Conservation (phyloP, 2,329 filamentous ascomycete species). For the Grosmannia penicillata region DNA sequence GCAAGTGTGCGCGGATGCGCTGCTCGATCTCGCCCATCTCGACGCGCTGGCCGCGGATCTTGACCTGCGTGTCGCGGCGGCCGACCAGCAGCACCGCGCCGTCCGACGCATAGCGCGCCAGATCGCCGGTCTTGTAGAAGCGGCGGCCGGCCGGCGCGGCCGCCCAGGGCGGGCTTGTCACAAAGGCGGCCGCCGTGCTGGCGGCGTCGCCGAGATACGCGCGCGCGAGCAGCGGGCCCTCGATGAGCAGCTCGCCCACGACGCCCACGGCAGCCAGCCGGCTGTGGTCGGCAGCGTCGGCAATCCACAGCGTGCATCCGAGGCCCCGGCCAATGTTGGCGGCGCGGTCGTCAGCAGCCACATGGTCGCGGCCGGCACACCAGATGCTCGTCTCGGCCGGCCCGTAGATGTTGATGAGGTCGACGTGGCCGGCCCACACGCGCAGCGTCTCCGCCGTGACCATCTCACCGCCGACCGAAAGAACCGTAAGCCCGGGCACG, state of each 20-base stretch:
- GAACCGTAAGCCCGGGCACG: slow-evolving; percentile 23
- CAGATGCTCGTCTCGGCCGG: slow-evolving; percentile 28
- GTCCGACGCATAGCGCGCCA: slow-evolving; percentile 31
- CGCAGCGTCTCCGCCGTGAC: slow-evolving; percentile 32
- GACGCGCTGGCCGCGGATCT: slow-evolving; percentile 23
- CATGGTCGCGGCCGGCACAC: slow-evolving; percentile 33
- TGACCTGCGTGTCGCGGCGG: slow-evolving; percentile 25
- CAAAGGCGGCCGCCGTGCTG: slow-evolving; percentile 7
- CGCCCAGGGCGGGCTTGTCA: not conserved
- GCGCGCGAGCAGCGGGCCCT: slow-evolving; percentile 35
- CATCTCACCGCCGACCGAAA: no score
- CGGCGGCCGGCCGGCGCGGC: not conserved
- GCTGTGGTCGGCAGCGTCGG: slow-evolving; percentile 33
- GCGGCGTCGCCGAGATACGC: slow-evolving; percentile 19
- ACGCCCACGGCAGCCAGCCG: slow-evolving; percentile 37
- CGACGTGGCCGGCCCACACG: slow-evolving; percentile 30
- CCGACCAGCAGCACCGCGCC: slow-evolving; percentile 34
- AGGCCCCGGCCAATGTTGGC: slow-evolving; percentile 30
- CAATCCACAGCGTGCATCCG: slow-evolving; percentile 34
- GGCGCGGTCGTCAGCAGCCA: slow-evolving; percentile 22
- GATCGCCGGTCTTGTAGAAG: slow-evolving; percentile 25
- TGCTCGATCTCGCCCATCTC: slow-evolving; percentile 30
- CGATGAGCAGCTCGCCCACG: slow-evolving; percentile 44
- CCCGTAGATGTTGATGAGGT: slow-evolving; percentile 35
- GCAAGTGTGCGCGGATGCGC: slow-evolving; percentile 15